phyloP scores from a whole-genome alignment of 192 early-diverging fungal species.

The Backusella tuberculispora region DNA sequence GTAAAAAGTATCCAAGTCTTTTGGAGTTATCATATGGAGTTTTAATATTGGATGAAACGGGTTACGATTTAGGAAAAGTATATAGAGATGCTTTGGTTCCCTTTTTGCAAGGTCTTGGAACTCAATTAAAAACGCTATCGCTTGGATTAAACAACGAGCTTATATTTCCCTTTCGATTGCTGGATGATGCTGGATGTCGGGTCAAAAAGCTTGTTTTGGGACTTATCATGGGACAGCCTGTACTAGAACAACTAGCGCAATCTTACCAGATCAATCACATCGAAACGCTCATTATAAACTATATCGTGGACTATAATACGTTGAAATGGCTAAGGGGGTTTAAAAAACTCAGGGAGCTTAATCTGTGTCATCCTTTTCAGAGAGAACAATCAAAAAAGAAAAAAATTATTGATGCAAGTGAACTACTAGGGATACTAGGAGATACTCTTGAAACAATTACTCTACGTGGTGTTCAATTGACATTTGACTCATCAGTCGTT shows the following conservation, averaged over 20 bases:
- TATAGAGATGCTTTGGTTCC: not conserved
- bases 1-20: not conserved
- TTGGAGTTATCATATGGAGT: not conserved
- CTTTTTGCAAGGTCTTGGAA: not conserved
- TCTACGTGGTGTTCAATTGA: not conserved
- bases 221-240: not conserved
- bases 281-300: not conserved
- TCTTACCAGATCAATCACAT: not conserved
- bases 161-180: not conserved
- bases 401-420: not conserved
- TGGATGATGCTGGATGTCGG: not conserved
- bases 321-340: not conserved
- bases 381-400: not conserved
- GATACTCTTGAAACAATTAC: not conserved
- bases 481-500: not conserved
- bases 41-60: not conserved
- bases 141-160: not conserved
- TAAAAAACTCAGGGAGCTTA: not conserved
- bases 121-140: not conserved
- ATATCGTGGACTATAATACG: not conserved
- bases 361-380: slow-evolving; percentile 2
- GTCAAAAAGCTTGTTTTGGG: slow-evolving; percentile 9
- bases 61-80: not conserved
- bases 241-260: not conserved
- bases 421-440: not conserved